phyloP scores from a whole-genome alignment of 1,284 basidiomycete genomes.

The Termitomyces sp. region DNA sequence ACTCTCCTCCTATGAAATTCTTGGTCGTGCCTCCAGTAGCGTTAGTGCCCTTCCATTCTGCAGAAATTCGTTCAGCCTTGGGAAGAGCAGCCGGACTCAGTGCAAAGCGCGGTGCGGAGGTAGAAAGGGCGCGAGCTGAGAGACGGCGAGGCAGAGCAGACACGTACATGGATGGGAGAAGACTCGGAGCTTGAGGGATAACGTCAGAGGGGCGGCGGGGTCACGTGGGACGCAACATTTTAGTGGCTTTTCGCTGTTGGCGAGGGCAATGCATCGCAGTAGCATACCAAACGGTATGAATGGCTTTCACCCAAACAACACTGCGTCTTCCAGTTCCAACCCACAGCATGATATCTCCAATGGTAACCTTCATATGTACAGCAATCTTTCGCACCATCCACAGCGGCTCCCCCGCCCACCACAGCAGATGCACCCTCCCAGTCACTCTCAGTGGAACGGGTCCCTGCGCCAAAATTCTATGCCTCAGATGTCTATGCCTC shows the following conservation, averaged over 20 bases:
- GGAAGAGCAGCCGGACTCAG: conserved; percentile 49
- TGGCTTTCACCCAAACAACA: conserved; percentile 22
- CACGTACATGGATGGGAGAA: conserved; percentile 29
- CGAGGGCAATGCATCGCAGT: conserved; percentile 20
- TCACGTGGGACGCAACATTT: conserved; percentile 13
- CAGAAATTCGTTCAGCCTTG: conserved; percentile 62
- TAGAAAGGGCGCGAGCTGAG: conserved; percentile 31
- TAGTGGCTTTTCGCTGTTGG: conserved; percentile 7
- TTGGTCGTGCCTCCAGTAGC: conserved; percentile 79
- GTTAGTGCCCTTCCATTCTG: conserved; percentile 82
- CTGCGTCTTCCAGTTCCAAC: conserved; percentile 30
- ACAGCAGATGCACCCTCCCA: conserved; percentile 17
- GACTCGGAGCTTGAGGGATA: conserved; percentile 2
- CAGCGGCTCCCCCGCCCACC: conserved; percentile 13
- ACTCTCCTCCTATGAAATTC: conserved; percentile 88
- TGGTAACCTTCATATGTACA: conserved; percentile 15
- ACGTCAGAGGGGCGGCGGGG: conserved; percentile 3
- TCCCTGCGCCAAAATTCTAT: conserved; percentile 15
- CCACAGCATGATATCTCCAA: conserved; percentile 25
- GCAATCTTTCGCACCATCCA: conserved; percentile 11
- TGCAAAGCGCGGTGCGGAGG: conserved; percentile 40
- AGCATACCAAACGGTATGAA: conserved; percentile 22
- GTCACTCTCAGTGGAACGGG: conserved; percentile 24
- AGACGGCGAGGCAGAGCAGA: conserved; percentile 32
- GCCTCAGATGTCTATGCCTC: conserved; percentile 8